These are phyloP conservation scores for Xylariaceae sp. DNA, from an alignment of 2,329 filamentous ascomycete species.

Conservation along the genomic window DNA sequence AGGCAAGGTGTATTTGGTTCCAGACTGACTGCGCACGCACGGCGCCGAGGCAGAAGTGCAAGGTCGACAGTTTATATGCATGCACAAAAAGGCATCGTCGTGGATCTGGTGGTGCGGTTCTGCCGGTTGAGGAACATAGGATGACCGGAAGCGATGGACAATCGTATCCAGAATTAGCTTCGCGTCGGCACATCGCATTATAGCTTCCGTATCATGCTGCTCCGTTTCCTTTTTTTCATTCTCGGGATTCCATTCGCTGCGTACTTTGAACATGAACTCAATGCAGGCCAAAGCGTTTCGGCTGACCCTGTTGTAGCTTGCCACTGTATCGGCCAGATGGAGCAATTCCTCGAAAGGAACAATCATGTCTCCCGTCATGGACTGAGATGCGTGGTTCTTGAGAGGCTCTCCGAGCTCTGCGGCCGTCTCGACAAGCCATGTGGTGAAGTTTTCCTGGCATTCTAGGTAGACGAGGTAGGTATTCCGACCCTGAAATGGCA, in stretches of 20 bases:
- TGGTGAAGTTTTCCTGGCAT: background rate
- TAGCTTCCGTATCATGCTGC: background rate
- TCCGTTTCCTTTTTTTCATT: background rate
- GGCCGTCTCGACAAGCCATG: slow-evolving; percentile 9
- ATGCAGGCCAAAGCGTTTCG: background rate
- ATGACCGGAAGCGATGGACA: background rate
- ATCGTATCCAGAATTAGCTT: background rate
- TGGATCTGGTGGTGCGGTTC: background rate
- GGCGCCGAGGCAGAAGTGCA: background rate
- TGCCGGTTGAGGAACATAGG: background rate
- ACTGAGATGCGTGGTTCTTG: background rate
- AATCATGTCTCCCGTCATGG: background rate
- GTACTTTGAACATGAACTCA: slow-evolving; percentile 3
- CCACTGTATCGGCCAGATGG: background rate
- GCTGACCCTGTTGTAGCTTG: background rate
- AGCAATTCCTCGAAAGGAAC: background rate
- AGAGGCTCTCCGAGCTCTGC: background rate
- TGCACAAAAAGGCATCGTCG: background rate
- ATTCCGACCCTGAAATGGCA: background rate
- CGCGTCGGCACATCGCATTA: background rate
- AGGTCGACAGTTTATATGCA: too few relatives aligned
- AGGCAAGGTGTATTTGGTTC: background rate
- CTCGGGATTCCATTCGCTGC: background rate
- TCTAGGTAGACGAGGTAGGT: slow-evolving; percentile 1
- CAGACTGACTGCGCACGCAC: background rate